Base-by-base conservation (phyloP, 345 rosid genomes). In the Lumnitzera racemosa region DNA sequence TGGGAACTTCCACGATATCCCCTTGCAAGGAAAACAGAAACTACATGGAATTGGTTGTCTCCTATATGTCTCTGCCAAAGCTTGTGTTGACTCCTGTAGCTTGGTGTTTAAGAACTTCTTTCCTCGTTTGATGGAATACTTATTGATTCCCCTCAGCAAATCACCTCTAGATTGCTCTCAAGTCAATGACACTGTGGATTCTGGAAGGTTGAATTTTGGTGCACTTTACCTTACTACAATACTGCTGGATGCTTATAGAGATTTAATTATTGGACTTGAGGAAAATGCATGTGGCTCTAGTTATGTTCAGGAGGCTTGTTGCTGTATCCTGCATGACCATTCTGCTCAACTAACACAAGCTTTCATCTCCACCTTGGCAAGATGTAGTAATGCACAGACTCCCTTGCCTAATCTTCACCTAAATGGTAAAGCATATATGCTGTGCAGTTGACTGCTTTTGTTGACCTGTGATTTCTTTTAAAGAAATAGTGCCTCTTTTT, bases 211-310 rank as follows among this genome's bases (percentile, higher is more conserved):
- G 64, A 70, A 74, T 72, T 76, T 77, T 51, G 97, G 91, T 63
- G 83, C 85, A 67, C 77, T 86, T 67, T 84, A 79, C 77, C 84
- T 94, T 54, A 76, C 81, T 73, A 66, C 80, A 36, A 80, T 80
- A 67, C 84, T 94, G 66, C 89, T 90, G 66, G 73, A 70, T 68
- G 88, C 96, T 61, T 80, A 83, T 62, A 80, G 81, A 79, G 88
- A 92, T 66, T 70, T 83, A 72, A 62, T 55, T 58, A 46, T 65
- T 46, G 71, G 59, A 64, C 68, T 76, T 29, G 70, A 64, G 54
- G 66, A 68, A 61, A 67, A 36, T 49, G 47, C 55, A 48, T 56
- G 67, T 46, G 63, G 59, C 51, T 54, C 71, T 69, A 49, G 31
- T 52, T 63, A 62, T 62, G 72, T 57, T n/a, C 69, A 76, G 55